Conservation (phyloP, 805 yeast genomes). For the Saccharomycopsis oosterbeekiorum region DNA sequence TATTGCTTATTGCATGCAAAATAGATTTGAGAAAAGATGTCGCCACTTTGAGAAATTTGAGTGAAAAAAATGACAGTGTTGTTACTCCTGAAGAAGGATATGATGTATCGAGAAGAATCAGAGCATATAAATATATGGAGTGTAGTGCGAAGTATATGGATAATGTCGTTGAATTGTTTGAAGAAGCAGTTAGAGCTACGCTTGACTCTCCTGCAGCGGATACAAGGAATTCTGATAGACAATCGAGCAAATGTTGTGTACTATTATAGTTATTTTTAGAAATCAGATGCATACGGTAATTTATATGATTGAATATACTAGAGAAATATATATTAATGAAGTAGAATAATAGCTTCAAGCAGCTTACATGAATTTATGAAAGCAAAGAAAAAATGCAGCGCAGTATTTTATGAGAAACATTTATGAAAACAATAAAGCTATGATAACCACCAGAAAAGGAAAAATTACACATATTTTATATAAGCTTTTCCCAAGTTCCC, state of each 20-base stretch:
- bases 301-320: no score
- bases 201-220: not conserved
- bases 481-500: no score
- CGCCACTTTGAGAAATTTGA: constrained; percentile 39
- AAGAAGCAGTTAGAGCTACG: constrained; percentile 36
- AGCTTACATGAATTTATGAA: no score
- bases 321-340: no score
- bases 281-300: not conserved
- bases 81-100: constrained; percentile 36
- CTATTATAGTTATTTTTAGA: not conserved
- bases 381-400: no score
- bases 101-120: constrained; percentile 39
- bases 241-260: not conserved
- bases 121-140: constrained; percentile 43
- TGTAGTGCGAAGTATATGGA: constrained; percentile 54
- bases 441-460: no score
- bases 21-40: constrained; percentile 47
- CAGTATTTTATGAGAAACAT: no score
- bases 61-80: constrained; percentile 37
- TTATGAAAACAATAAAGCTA: no score
- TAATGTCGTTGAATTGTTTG: constrained; percentile 51
- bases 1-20: constrained; percentile 47
- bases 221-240: not conserved
- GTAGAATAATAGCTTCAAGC: no score
- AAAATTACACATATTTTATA: no score